A percentile compares a stretch with the other conserved stretches of the same genome.
These are phyloP conservation scores for Cairneyella variabilis DNA, from an alignment of 495 filamentous ascomycete species.

Conservation along the genomic window DNA sequence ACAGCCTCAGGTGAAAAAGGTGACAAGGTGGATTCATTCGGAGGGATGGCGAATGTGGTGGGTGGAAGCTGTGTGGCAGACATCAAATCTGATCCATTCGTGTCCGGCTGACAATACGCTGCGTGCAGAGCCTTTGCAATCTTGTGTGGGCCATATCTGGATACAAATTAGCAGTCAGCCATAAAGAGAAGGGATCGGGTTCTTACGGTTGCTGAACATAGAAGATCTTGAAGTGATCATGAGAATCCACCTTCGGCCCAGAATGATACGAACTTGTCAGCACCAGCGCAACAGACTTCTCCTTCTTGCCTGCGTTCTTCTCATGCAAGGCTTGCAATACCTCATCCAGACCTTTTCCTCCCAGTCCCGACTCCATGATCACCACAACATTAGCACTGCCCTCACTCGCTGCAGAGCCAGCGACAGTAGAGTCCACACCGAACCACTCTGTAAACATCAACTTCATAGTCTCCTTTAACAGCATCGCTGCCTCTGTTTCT, in stretches of 20 bases:
- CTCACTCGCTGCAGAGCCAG: background rate
- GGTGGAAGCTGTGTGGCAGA: background rate
- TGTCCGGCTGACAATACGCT: conserved; percentile 8
- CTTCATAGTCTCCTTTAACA: conserved; percentile 31
- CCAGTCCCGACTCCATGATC: conserved; percentile 16
- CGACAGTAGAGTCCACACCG: conserved; percentile 32
- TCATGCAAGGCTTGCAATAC: conserved; percentile 17
- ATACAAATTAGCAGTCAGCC: conserved; percentile 9
- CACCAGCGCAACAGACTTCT: conserved; percentile 27
- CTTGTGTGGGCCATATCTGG: conserved; percentile 56
- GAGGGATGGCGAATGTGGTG: background rate
- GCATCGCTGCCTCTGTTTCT: conserved; percentile 29
- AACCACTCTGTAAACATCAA: conserved; percentile 35
- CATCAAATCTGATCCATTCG: background rate
- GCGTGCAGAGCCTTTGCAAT: conserved; percentile 48
- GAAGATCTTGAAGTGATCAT: conserved; percentile 15
- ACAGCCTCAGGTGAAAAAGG: background rate
- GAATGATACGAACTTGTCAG: conserved; percentile 21
- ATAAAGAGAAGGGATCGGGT: background rate
- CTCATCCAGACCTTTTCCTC: conserved; percentile 22
- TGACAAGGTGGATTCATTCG: too few relatives aligned
- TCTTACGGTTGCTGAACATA: conserved; percentile 34
- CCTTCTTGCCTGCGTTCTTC: conserved; percentile 12
- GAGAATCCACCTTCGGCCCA: conserved; percentile 13
- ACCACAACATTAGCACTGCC: conserved; percentile 11